phyloP scores from a whole-genome alignment of 805 yeast genomes.

The Saturnispora sekii region DNA sequence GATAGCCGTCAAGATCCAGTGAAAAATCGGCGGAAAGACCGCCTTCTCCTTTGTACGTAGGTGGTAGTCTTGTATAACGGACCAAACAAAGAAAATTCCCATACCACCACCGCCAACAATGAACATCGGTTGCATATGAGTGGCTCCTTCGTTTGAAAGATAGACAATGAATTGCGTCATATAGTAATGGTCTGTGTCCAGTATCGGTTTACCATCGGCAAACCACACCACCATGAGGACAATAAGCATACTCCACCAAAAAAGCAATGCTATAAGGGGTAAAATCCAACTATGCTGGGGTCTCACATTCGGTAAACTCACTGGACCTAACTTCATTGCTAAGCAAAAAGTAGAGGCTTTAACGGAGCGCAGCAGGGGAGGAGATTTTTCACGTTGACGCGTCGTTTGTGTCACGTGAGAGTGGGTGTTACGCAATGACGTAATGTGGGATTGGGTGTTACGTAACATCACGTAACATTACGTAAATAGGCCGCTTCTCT shows the following conservation, averaged over 20 bases:
- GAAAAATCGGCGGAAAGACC: slow-evolving; percentile 38
- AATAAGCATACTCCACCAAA: slow-evolving; percentile 89
- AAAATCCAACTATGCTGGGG: slow-evolving; percentile 28
- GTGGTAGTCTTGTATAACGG: slow-evolving; percentile 51
- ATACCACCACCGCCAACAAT: slow-evolving; percentile 71
- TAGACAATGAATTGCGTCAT: slow-evolving; percentile 37
- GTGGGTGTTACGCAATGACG: no score
- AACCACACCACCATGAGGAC: slow-evolving; percentile 76
- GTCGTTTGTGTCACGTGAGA: no score
- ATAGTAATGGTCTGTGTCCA: slow-evolving; percentile 44
- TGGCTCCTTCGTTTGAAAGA: slow-evolving; percentile 83
- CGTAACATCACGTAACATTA: slow-evolving; percentile 1
- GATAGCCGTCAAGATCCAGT: slow-evolving; percentile 13
- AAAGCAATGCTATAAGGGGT: slow-evolving; percentile 56
- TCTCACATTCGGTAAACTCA: slow-evolving; percentile 18
- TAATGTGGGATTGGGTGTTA: neutral
- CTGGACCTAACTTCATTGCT: slow-evolving; percentile 11
- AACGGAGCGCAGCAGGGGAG: no score
- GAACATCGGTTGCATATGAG: slow-evolving; percentile 75
- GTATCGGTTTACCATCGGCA: slow-evolving; percentile 66
- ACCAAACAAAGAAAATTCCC: slow-evolving; percentile 60
- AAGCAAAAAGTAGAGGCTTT: neutral
- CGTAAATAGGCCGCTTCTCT: neutral
- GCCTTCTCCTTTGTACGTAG: slow-evolving; percentile 45
- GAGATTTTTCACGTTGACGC: no score